phyloP scores from a whole-genome alignment of 768 basidiomycete genomes.

The Suillus tomentosus region DNA sequence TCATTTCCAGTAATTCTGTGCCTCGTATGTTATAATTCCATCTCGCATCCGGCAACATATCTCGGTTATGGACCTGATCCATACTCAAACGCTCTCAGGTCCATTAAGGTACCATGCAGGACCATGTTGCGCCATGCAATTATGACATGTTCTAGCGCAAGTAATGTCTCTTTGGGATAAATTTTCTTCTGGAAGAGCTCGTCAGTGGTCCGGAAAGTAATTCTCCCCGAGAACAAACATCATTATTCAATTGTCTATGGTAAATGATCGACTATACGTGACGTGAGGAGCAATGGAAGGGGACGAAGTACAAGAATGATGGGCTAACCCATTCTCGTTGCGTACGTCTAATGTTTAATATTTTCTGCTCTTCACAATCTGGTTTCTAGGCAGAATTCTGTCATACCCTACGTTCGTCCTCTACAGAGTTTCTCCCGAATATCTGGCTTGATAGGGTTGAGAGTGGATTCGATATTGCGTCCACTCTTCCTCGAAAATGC shows the following conservation, averaged over 20 bases:
- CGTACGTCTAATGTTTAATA: neutral
- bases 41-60: constrained; percentile 27
- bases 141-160: constrained; percentile 27
- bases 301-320: constrained; percentile 5
- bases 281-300: constrained; percentile 38
- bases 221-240: constrained; percentile 29
- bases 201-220: constrained; percentile 26
- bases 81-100: constrained; percentile 22
- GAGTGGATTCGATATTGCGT: neutral
- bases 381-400: constrained; percentile 7
- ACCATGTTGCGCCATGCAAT: constrained; percentile 24
- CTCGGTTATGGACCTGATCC: constrained; percentile 27
- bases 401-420: neutral
- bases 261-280: constrained; percentile 33
- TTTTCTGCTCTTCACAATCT: constrained; percentile 4
- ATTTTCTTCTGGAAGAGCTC: constrained; percentile 26
- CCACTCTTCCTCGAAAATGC: neutral
- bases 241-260: constrained; percentile 21
- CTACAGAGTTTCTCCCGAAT: neutral
- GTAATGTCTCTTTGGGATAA: constrained; percentile 24
- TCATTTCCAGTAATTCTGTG: constrained; percentile 18
- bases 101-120: constrained; percentile 35
- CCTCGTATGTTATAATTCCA: constrained; percentile 33
- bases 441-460: neutral
- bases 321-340: constrained; percentile 1